Conservation (phyloP, 1,139 yeast genomes). For the Yamadazyma friedrichii region DNA sequence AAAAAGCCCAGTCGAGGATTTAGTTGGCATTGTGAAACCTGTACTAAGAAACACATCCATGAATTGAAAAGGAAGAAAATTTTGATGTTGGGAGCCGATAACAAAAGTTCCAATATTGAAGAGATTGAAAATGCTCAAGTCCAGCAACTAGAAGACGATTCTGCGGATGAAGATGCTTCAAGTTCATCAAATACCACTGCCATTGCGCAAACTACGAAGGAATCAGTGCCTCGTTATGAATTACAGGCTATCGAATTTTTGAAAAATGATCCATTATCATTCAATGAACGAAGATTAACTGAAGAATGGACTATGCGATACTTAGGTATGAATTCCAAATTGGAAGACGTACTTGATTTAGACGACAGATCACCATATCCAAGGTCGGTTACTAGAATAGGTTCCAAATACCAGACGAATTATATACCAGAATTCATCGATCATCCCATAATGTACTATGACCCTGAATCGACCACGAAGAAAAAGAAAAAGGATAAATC, state of each 20-base stretch:
- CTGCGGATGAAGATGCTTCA: not conserved
- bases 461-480: constrained; percentile 19
- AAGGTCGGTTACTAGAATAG: constrained; percentile 75
- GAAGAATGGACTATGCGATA: constrained; percentile 85
- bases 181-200: constrained; percentile 8
- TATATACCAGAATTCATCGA: constrained; percentile 67
- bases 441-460: constrained; percentile 70
- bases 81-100: constrained; percentile 45
- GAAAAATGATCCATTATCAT: constrained; percentile 41
- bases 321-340: constrained; percentile 70
- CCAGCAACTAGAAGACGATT: not conserved
- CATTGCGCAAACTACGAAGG: constrained; percentile 8
- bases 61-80: constrained; percentile 30
- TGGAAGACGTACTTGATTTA: constrained; percentile 77
- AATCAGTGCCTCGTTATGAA: constrained; percentile 53
- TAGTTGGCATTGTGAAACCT: constrained; percentile 89
- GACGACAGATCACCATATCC: constrained; percentile 80
- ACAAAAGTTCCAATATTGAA: constrained; percentile 34
- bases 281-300: constrained; percentile 46
- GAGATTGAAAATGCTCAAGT: constrained; percentile 5
- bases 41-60: constrained; percentile 49
- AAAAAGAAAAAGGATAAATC: constrained; percentile 20
- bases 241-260: constrained; percentile 56
- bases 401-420: constrained; percentile 71
- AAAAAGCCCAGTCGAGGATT: constrained; percentile 85